A percentile compares a stretch with the other conserved stretches of the same genome.
Conservation (phyloP, 768 basidiomycete species). For the Phylloporus scabripes region DNA sequence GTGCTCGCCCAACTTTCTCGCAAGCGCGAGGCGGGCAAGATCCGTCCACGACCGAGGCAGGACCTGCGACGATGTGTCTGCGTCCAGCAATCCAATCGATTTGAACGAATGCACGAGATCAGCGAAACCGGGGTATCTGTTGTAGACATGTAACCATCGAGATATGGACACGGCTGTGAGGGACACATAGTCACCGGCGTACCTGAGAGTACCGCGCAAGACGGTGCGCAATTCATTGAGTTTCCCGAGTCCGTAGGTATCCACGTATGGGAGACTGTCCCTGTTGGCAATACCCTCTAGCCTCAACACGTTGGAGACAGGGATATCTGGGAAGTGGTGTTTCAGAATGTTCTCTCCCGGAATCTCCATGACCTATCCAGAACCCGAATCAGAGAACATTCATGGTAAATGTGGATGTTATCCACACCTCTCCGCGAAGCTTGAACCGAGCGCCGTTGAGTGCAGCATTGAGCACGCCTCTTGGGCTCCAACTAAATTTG, state of each 20-base stretch:
- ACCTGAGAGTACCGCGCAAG: constrained; percentile 83
- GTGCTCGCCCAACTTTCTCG: constrained; percentile 19
- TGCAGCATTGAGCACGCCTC: constrained; percentile 79
- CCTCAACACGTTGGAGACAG: constrained; percentile 53
- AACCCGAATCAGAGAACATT: neutral
- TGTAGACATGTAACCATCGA: neutral
- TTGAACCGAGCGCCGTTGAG: constrained; percentile 66
- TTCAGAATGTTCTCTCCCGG: constrained; percentile 49
- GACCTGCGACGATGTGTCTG: constrained; percentile 13
- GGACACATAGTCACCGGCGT: constrained; percentile 4
- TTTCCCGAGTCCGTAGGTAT: constrained; percentile 53
- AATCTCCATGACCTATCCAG: constrained; percentile 41
- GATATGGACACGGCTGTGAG: neutral
- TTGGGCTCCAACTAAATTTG: constrained; percentile 92
- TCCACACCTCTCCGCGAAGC: constrained; percentile 48
- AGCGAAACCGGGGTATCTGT: constrained; percentile 82
- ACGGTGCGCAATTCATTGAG: constrained; percentile 50
- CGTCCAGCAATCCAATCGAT: constrained; percentile 61
- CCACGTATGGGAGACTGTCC: constrained; percentile 67
- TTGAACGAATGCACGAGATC: constrained; percentile 69
- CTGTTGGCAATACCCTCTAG: constrained; percentile 87
- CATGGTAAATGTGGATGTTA: neutral
- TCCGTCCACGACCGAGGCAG: constrained; percentile 30
- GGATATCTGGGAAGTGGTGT: constrained; percentile 59
- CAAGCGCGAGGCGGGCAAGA: constrained; percentile 33